Base-by-base conservation (phyloP, 1,284 basidiomycete genomes). In the Peniophora sp. region DNA sequence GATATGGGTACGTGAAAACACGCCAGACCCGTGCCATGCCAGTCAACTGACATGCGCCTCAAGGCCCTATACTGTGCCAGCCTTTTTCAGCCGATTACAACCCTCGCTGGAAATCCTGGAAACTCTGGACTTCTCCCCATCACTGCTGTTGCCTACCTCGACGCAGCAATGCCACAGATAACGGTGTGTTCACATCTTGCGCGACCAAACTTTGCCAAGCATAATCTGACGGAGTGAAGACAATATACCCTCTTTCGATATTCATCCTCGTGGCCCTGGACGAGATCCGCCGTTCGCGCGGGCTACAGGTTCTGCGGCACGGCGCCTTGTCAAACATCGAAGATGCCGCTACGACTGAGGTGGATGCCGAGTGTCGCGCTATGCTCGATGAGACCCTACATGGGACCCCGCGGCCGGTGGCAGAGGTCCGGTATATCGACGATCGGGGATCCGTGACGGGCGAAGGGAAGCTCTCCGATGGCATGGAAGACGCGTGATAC, bases 251-350 rank as follows among this genome's bases (percentile, higher is more conserved):
- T 6, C 16, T 20, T 8, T 8, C n/a, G n/a, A n/a, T 41, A 6
- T 17, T 41, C 38, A 20, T 41, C 38, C 16, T 41, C 16, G 38
- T 41, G 8, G 38, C 38, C 16, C 38, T 41, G 8, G 38, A 41
- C 16, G n/a, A 20, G 19, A n/a, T 16, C n/a, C 38, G 50, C 72
- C 27, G 12, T 32, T 32, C 27, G 12, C 27, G 27, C 12, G 6
- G 27, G 12, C 27, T 5, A 12, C 27, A 32, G 12, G 12, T 32
- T 12, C 12, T 32, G 27, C 27, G 27, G n/a, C n/a, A n/a, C n/a
- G n/a, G n/a, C n/a, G n/a, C n/a, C n/a, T n/a, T n/a, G n/a, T n/a
- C n/a, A n/a, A n/a, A n/a, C n/a, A n/a, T n/a, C n/a, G n/a, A n/a
- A n/a, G n/a, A n/a, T n/a, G n/a, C n/a, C n/a, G n/a, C n/a, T n/a